Conservation (phyloP, 208 protist genomes). For the Leishmania tarentolae region DNA sequence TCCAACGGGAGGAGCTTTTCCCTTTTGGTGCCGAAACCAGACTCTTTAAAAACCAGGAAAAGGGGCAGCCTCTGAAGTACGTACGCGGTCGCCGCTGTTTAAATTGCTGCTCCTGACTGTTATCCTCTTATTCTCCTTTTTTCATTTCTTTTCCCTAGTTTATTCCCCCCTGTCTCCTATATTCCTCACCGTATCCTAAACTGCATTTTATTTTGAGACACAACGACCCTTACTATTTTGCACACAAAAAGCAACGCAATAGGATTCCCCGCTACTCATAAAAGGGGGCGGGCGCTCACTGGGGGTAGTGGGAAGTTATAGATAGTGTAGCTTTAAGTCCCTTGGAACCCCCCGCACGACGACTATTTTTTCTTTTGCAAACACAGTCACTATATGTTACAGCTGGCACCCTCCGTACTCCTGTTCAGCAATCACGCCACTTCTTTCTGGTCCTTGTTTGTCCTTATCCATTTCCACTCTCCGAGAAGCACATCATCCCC, state of each 20-base stretch:
- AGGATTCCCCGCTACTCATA: too few relatives aligned
- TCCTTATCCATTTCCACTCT: neutral
- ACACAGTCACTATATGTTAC: neutral
- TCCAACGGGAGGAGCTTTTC: slow-evolving; percentile 94
- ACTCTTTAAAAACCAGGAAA: too few relatives aligned
- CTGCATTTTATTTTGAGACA: too few relatives aligned
- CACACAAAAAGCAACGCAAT: too few relatives aligned
- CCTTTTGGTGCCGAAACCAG: neutral
- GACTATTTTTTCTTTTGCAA: neutral
- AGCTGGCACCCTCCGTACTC: neutral
- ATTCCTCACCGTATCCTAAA: too few relatives aligned
- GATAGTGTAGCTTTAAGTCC: too few relatives aligned
- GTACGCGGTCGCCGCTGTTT: neutral
- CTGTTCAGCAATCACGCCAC: too few relatives aligned
- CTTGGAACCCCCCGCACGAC: neutral
- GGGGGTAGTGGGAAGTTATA: too few relatives aligned
- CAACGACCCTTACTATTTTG: too few relatives aligned
- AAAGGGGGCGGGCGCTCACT: too few relatives aligned
- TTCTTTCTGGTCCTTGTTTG: neutral
- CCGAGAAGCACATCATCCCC: neutral
- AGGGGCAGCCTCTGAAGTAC: neutral
- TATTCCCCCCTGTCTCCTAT: too few relatives aligned
- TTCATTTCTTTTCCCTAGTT: too few relatives aligned
- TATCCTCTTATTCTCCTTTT: neutral
- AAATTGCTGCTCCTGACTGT: neutral